Evolutionary conservation across 768 basidiomycete species (phyloP).

Genomic region (Galerina marginata): DNA sequence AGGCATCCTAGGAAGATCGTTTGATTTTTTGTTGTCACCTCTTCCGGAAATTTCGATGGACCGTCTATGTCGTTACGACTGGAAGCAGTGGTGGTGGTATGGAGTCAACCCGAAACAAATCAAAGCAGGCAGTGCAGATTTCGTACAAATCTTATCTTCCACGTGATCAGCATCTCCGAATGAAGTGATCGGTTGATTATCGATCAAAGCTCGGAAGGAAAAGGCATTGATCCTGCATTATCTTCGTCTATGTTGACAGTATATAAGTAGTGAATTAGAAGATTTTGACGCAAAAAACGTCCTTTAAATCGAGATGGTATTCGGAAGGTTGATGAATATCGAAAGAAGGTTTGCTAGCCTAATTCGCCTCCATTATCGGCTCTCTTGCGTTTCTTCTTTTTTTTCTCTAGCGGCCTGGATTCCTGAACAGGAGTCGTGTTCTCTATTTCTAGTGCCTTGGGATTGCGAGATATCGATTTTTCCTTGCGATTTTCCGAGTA

Average conservation of each 20-base stretch:
- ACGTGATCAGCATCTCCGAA: slow-evolving; percentile 4
- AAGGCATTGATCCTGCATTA: too few species aligned
- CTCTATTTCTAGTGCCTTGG: background rate
- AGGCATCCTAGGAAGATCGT: slow-evolving; percentile 19
- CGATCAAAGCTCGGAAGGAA: background rate
- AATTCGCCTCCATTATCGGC: background rate
- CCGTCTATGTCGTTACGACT: too few species aligned
- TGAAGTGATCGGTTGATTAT: slow-evolving; percentile 4
- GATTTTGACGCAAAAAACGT: background rate
- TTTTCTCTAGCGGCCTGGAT: slow-evolving; percentile 1
- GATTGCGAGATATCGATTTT: background rate
- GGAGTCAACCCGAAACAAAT: slow-evolving; percentile 12
- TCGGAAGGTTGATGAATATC: too few species aligned
- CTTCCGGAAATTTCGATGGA: background rate
- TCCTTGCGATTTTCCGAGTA: background rate
- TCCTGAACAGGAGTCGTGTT: background rate
- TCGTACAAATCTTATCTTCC: slow-evolving; percentile 13
- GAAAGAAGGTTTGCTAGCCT: background rate
- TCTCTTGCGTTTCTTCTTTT: slow-evolving; percentile 17
- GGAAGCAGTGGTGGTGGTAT: slow-evolving; percentile 14
- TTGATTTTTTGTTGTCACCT: background rate
- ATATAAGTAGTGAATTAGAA: too few species aligned
- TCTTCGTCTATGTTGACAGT: too few species aligned
- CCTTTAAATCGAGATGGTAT: too few species aligned
- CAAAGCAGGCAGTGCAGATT: background rate